phyloP scores from a whole-genome alignment of 331 rosid species.

The Quercus lobata region DNA sequence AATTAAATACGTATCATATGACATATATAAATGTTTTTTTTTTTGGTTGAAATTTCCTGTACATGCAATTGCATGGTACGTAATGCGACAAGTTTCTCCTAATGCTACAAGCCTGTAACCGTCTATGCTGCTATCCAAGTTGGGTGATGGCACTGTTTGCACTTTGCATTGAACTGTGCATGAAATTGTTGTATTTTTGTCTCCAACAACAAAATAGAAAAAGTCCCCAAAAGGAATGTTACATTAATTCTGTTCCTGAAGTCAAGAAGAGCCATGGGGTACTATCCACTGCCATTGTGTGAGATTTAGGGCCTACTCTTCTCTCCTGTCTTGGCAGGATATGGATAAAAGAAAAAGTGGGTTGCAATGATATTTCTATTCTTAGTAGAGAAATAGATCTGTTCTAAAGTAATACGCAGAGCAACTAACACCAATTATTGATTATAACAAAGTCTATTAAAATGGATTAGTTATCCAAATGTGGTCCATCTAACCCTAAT shows the following conservation, averaged over 20 bases:
- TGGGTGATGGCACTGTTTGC: background rate
- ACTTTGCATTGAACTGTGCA: background rate
- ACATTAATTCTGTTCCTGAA: background rate
- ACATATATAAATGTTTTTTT: too few species aligned
- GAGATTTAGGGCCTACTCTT: background rate
- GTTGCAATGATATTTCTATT: slow-evolving; percentile 6
- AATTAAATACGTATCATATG: too few species aligned
- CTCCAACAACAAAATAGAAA: background rate
- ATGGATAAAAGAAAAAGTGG: slow-evolving; percentile 13
- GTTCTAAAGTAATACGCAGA: background rate
- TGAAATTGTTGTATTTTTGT: background rate
- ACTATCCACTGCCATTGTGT: background rate
- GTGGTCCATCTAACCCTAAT: background rate
- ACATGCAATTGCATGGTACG: too few species aligned
- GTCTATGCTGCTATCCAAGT: background rate
- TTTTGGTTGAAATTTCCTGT: too few species aligned
- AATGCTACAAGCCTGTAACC: too few species aligned
- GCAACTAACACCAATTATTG: background rate
- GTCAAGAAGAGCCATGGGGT: background rate
- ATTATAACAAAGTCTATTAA: background rate
- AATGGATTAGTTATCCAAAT: background rate
- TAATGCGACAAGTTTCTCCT: too few species aligned
- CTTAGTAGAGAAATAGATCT: background rate
- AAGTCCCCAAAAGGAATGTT: background rate
- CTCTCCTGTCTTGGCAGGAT: slow-evolving; percentile 3